A percentile compares a stretch with the other conserved stretches of the same genome.
These are phyloP conservation scores for Leonotis leonurus DNA, from an alignment of 257 asterid species.

Conservation along the genomic window DNA sequence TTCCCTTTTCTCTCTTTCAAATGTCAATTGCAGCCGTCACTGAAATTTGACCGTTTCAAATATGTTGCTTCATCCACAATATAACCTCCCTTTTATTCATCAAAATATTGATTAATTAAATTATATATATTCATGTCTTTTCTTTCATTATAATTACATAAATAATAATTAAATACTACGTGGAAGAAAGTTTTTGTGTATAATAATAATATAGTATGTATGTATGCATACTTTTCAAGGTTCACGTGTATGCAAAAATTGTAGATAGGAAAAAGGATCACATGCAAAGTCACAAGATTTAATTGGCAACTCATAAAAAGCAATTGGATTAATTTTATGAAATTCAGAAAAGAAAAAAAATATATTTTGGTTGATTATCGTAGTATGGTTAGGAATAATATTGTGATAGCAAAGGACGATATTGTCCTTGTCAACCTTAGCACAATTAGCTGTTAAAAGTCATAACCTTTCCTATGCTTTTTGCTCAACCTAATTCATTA, in stretches of 20 bases:
- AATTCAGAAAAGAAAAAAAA: not conserved
- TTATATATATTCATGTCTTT: not conserved
- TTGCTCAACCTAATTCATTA: slow-evolving; percentile 17
- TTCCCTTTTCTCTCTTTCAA: not conserved
- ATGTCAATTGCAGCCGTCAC: slow-evolving; percentile 27
- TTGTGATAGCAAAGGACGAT: slow-evolving; percentile 19
- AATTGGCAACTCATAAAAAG: slow-evolving; percentile 13
- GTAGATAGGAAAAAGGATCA: slow-evolving; percentile 20
- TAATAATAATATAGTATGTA: not conserved
- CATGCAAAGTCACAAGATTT: slow-evolving; percentile 26
- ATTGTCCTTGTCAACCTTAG: slow-evolving; percentile 29
- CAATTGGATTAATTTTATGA: slow-evolving; percentile 10
- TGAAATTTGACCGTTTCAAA: slow-evolving; percentile 46
- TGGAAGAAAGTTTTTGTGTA: not conserved
- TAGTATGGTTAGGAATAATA: slow-evolving; percentile 14
- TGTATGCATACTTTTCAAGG: slow-evolving; percentile 12
- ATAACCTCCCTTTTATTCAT: not conserved
- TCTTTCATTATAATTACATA: no score
- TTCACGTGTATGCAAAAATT: slow-evolving; percentile 25
- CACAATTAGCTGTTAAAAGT: slow-evolving; percentile 23
- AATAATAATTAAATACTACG: no score
- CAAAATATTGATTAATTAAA: no score
- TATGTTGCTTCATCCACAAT: slow-evolving; percentile 23
- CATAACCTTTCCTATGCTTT: slow-evolving; percentile 19
- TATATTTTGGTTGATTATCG: slow-evolving; percentile 5